A percentile compares a stretch with the other conserved stretches of the same genome.
phyloP scores from a whole-genome alignment of 2,329 filamentous ascomycete species.

The Niveomyces coronatus region DNA sequence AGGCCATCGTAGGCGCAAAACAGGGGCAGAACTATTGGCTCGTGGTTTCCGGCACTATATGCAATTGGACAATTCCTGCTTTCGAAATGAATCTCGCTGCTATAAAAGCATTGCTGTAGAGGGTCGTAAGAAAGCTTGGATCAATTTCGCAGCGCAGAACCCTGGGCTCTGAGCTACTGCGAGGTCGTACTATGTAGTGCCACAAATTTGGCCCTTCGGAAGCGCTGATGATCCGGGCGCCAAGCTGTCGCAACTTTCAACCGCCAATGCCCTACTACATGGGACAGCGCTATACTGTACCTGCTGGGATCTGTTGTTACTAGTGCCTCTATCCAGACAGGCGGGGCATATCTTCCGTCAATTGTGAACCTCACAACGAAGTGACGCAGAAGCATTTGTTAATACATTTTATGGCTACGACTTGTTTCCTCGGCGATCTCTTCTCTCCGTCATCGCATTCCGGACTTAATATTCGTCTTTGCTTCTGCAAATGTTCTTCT shows the following conservation, averaged over 20 bases:
- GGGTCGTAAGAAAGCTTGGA: neutral
- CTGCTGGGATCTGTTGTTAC: too few species aligned
- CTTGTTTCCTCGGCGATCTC: neutral
- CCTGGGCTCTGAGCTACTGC: too few species aligned
- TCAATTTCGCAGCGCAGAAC: too few species aligned
- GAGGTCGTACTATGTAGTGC: too few species aligned
- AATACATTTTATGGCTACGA: neutral
- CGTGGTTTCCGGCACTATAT: neutral
- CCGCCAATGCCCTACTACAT: too few species aligned
- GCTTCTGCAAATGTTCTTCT: neutral
- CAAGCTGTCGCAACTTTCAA: too few species aligned
- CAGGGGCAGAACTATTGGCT: neutral
- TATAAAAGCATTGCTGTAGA: neutral
- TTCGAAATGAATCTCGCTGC: neutral
- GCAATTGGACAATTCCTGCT: neutral
- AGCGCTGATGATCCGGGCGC: slow-evolving; percentile 9
- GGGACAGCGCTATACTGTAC: too few species aligned
- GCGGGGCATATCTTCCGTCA: too few species aligned
- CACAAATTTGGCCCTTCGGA: slow-evolving; percentile 9
- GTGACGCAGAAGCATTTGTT: too few species aligned
- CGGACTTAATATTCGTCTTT: too few species aligned
- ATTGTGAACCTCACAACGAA: too few species aligned
- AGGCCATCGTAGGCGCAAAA: slow-evolving; percentile 4
- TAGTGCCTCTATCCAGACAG: too few species aligned
- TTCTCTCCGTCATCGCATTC: neutral